phyloP scores from a whole-genome alignment of 768 basidiomycete genomes.

The Podaxis mareebaensis region DNA sequence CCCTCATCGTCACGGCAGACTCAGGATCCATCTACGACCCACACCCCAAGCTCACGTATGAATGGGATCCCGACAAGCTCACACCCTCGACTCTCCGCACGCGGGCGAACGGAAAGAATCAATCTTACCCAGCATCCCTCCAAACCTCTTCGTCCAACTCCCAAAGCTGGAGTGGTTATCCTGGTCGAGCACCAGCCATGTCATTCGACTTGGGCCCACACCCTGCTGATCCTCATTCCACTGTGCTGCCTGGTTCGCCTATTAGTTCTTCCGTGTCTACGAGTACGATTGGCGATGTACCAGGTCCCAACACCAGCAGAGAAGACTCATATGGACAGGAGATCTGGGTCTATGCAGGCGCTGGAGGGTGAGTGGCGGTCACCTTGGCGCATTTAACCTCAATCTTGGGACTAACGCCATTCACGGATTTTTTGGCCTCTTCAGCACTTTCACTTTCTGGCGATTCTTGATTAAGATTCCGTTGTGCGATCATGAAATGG shows the following conservation, averaged over 20 bases:
- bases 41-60: slow-evolving; percentile 64
- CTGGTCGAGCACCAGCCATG: background rate
- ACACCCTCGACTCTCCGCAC: slow-evolving; percentile 18
- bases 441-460: slow-evolving; percentile 91
- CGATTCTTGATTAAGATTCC: slow-evolving; percentile 87
- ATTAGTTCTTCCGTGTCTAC: slow-evolving; percentile 17
- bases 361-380: slow-evolving; percentile 45
- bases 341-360: slow-evolving; percentile 66
- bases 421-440: background rate
- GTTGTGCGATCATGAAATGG: slow-evolving; percentile 68
- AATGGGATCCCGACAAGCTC: slow-evolving; percentile 66
- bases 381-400: background rate
- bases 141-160: slow-evolving; percentile 1
- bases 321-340: slow-evolving; percentile 61
- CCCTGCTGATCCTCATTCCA: slow-evolving; percentile 72
- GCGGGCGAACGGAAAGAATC: slow-evolving; percentile 8
- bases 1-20: slow-evolving; percentile 85
- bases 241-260: slow-evolving; percentile 32
- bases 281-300: slow-evolving; percentile 10
- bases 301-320: slow-evolving; percentile 36
- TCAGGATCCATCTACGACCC: slow-evolving; percentile 78
- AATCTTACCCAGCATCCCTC: slow-evolving; percentile 12
- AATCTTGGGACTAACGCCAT: background rate
- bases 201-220: slow-evolving; percentile 68
- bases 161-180: slow-evolving; percentile 2